These are phyloP conservation scores for Curvularia hawaiiensis DNA, from an alignment of 2,329 filamentous ascomycete species.

Conservation along the genomic window DNA sequence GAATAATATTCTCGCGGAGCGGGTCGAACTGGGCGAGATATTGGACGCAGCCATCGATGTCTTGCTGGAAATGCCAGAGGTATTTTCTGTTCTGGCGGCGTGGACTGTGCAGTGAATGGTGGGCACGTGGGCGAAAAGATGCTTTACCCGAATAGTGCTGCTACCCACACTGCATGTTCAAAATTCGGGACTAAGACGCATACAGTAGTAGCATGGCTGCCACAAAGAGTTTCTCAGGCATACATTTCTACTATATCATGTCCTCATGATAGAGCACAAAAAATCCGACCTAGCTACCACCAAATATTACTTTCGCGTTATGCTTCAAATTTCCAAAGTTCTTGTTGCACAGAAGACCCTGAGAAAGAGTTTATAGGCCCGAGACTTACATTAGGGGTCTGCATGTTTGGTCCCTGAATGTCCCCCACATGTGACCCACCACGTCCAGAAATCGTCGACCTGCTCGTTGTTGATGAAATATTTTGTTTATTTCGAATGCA, in stretches of 20 bases:
- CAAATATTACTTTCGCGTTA: too few species aligned
- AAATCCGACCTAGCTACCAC: neutral
- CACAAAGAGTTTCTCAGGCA: neutral
- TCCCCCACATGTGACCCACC: neutral
- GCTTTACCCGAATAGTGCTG: neutral
- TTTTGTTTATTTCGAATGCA: too few species aligned
- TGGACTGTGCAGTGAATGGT: neutral
- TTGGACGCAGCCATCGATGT: too few species aligned
- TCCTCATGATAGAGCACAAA: too few species aligned
- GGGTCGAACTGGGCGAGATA: neutral
- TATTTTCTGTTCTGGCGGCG: neutral
- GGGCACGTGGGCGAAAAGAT: neutral
- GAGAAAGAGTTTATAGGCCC: neutral
- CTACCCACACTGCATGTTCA: neutral
- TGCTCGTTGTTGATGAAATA: neutral
- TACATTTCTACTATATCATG: too few species aligned
- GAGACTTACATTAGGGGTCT: neutral
- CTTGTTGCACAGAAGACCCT: neutral
- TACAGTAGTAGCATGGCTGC: neutral
- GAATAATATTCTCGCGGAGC: constrained; percentile 7
- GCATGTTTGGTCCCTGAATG: neutral
- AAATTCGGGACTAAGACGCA: neutral
- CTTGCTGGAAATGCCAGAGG: neutral
- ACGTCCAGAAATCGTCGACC: neutral
- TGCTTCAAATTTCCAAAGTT: neutral